A percentile compares a stretch with the other conserved stretches of the same genome.
Evolutionary conservation across 106 monocot genomes (phyloP).

Genomic region (Phalaenopsis equestris): DNA sequence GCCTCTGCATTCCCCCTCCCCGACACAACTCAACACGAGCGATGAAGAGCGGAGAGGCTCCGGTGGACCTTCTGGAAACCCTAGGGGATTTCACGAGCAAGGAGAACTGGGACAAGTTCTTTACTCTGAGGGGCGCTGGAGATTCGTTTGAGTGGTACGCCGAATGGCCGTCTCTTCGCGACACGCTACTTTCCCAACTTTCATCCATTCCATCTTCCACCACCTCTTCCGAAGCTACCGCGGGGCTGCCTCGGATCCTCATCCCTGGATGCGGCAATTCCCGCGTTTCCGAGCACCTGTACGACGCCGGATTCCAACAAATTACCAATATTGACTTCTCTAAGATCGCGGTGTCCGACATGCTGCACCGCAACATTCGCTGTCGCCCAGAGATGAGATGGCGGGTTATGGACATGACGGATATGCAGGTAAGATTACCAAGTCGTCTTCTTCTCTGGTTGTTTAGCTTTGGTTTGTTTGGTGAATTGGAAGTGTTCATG

Average conservation of each 20-base stretch:
- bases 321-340: slow-evolving; percentile 93
- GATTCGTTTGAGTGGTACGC: slow-evolving; percentile 99
- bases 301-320: slow-evolving; percentile 66
- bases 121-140: slow-evolving; percentile 62
- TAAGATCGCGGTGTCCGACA: slow-evolving; percentile 71
- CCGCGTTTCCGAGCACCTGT: slow-evolving; percentile 69
- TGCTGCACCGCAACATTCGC: slow-evolving; percentile 73
- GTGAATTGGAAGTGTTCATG: neutral
- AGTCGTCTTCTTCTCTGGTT: neutral
- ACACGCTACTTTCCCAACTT: slow-evolving; percentile 50
- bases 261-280: slow-evolving; percentile 94
- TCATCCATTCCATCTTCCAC: slow-evolving; percentile 3
- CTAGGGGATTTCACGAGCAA: slow-evolving; percentile 92
- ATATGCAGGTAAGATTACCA: slow-evolving; percentile 52
- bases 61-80: slow-evolving; percentile 51
- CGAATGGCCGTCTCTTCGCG: slow-evolving; percentile 59
- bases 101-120: slow-evolving; percentile 99
- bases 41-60: neutral
- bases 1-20: neutral
- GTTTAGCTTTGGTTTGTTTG: neutral
- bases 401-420: slow-evolving; percentile 96
- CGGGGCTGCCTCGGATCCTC: slow-evolving; percentile 36
- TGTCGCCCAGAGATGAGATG: slow-evolving; percentile 83
- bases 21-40: neutral
- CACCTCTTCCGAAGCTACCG: neutral